Conservation (phyloP, 2,329 filamentous ascomycete species). For the Colletotrichum scovillei region DNA sequence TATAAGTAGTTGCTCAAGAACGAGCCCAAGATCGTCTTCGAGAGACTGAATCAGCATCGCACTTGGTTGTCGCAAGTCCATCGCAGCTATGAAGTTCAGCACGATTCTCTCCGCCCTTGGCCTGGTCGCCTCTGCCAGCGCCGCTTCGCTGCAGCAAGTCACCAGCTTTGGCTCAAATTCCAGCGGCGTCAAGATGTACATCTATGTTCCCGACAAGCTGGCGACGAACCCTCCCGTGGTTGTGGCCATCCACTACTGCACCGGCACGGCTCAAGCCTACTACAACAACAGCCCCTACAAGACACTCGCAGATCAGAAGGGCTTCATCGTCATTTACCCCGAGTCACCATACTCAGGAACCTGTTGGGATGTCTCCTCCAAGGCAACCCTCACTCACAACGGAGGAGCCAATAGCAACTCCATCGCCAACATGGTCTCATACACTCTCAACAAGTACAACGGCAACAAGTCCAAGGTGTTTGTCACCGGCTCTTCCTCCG, state of each 20-base stretch:
- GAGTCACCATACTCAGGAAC: constrained; percentile 52
- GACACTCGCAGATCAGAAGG: constrained; percentile 62
- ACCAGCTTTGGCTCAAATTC: constrained; percentile 44
- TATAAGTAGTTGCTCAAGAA: background rate
- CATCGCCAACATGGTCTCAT: constrained; percentile 66
- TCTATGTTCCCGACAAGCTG: constrained; percentile 46
- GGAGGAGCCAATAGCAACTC: constrained; percentile 62
- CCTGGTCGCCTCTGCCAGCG: constrained; percentile 37
- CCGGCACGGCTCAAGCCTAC: constrained; percentile 63
- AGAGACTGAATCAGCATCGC: background rate
- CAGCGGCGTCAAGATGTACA: constrained; percentile 43
- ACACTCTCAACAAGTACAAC: constrained; percentile 57
- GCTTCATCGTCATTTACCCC: constrained; percentile 66
- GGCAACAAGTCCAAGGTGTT: constrained; percentile 61
- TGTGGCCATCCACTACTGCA: constrained; percentile 68
- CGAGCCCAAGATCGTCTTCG: background rate
- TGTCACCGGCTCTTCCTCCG: constrained; percentile 52
- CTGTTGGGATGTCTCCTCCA: constrained; percentile 71
- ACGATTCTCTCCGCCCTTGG: constrained; percentile 28
- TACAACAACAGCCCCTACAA: constrained; percentile 63
- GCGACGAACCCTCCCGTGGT: constrained; percentile 57
- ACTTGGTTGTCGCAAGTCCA: background rate
- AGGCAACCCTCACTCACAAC: constrained; percentile 59
- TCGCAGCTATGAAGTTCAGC: constrained; percentile 29
- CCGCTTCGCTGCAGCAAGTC: constrained; percentile 42